Evolutionary conservation across 345 rosid species (phyloP).

Genomic region (sweet orange (Citrus sinensis)): DNA sequence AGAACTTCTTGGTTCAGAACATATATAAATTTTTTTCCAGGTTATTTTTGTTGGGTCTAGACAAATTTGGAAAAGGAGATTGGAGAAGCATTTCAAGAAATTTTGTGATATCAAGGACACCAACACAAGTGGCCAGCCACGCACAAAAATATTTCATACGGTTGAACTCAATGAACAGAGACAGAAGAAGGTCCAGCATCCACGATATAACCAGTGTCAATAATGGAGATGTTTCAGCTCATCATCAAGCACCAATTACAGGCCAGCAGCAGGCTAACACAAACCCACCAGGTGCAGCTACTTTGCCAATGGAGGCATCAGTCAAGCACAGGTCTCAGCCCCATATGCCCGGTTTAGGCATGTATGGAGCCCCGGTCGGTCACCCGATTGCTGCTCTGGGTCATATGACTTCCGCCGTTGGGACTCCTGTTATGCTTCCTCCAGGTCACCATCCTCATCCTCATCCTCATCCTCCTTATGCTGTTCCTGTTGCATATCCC

Average conservation of each 20-base stretch:
- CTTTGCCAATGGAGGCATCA: constrained; percentile 27
- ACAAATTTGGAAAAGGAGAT: constrained; percentile 94
- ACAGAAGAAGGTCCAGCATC: constrained; percentile 84
- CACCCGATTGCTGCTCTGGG: constrained; percentile 64
- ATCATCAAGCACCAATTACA: constrained; percentile 54
- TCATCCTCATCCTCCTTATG: constrained; percentile 53
- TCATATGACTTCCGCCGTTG: constrained; percentile 79
- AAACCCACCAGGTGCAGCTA: constrained; percentile 25
- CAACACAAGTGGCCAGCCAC: constrained; percentile 95
- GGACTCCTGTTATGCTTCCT: constrained; percentile 93
- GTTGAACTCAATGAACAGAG: constrained; percentile 79
- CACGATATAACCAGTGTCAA: constrained; percentile 83
- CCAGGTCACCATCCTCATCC: constrained; percentile 36
- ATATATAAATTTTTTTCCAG: constrained; percentile 26
- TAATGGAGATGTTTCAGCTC: constrained; percentile 43
- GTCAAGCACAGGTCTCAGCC: constrained; percentile 48
- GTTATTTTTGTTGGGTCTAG: constrained; percentile 81
- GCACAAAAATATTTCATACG: constrained; percentile 92
- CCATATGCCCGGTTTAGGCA: constrained; percentile 53
- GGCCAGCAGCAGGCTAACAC: constrained; percentile 60
- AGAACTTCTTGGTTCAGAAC: neutral
- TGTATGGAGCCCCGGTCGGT: constrained; percentile 74
- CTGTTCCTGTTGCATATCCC: constrained; percentile 65
- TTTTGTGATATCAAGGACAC: constrained; percentile 84
- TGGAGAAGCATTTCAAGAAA: constrained; percentile 98